phyloP scores from a whole-genome alignment of 345 rosid genomes.

The Populus euphratica region DNA sequence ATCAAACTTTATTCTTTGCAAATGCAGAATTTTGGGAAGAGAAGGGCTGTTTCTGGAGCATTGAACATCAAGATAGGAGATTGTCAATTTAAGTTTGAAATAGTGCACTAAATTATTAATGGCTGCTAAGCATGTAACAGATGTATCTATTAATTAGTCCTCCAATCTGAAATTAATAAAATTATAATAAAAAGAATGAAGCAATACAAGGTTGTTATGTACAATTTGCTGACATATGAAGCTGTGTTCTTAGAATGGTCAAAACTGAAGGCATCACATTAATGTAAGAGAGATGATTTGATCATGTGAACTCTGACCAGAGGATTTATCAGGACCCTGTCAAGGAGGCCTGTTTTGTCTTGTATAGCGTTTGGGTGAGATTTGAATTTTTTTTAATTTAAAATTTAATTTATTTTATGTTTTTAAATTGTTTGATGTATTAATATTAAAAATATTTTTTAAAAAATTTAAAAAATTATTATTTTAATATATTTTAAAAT shows the following conservation, averaged over 20 bases:
- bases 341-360: too few species aligned
- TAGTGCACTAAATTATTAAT: neutral
- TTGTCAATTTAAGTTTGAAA: neutral
- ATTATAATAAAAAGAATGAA: too few species aligned
- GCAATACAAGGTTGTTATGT: too few species aligned
- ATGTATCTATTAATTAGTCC: neutral
- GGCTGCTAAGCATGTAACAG: neutral
- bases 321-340: neutral
- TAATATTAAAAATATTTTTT: too few species aligned
- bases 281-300: neutral
- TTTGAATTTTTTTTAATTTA: too few species aligned
- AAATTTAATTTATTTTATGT: too few species aligned
- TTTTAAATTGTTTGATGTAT: too few species aligned
- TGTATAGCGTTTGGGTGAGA: too few species aligned
- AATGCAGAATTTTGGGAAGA: neutral
- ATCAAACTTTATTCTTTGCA: too few species aligned
- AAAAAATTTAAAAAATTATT: too few species aligned
- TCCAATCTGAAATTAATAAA: neutral
- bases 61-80: neutral
- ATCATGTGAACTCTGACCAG: constrained; percentile 2
- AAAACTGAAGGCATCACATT: constrained; percentile 1
- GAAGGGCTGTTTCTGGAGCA: neutral
- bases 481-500: too few species aligned
- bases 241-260: neutral
- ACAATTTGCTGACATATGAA: too few species aligned